These are phyloP conservation scores for Monosporascus sp. DNA, from an alignment of 2,329 filamentous ascomycete genomes.

Conservation along the genomic window DNA sequence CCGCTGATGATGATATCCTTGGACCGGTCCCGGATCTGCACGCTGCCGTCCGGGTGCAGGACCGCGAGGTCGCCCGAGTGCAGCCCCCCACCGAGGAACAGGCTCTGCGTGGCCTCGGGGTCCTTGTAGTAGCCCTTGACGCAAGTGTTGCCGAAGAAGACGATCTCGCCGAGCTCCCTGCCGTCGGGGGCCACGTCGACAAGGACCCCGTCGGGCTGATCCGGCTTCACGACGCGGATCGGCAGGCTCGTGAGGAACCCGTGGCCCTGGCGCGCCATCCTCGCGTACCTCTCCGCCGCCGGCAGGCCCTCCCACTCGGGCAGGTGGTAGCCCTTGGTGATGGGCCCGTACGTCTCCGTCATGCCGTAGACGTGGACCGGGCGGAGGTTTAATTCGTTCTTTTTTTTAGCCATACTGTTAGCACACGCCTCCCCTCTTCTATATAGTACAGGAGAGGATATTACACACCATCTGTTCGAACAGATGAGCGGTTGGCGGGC, in stretches of 20 bases:
- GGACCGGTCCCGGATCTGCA: slow-evolving; percentile 86
- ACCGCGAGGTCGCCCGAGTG: slow-evolving; percentile 93
- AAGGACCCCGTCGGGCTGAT: slow-evolving; percentile 63
- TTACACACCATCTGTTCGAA: slow-evolving; percentile 80
- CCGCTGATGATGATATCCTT: slow-evolving; percentile 98
- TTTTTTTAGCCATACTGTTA: not conserved
- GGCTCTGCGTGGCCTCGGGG: slow-evolving; percentile 72
- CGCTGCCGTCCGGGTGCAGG: slow-evolving; percentile 83
- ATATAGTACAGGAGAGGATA: not conserved
- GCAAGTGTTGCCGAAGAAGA: slow-evolving; percentile 89
- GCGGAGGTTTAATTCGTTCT: slow-evolving; percentile 64
- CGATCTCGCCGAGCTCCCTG: slow-evolving; percentile 75
- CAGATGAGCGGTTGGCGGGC: slow-evolving; percentile 80
- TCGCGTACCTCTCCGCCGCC: slow-evolving; percentile 68
- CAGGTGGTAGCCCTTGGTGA: slow-evolving; percentile 88
- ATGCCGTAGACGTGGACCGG: slow-evolving; percentile 92
- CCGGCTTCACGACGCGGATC: slow-evolving; percentile 74
- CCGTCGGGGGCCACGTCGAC: slow-evolving; percentile 65
- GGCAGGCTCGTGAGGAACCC: slow-evolving; percentile 82
- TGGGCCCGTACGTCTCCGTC: slow-evolving; percentile 88
- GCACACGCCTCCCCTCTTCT: too few species aligned
- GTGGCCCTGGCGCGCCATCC: slow-evolving; percentile 92
- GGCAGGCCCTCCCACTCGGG: slow-evolving; percentile 77
- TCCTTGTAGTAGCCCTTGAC: slow-evolving; percentile 91
- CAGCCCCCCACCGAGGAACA: slow-evolving; percentile 80